These are phyloP conservation scores for Tetrapyrgos nigripes DNA, from an alignment of 1,284 basidiomycete genomes.

Conservation along the genomic window DNA sequence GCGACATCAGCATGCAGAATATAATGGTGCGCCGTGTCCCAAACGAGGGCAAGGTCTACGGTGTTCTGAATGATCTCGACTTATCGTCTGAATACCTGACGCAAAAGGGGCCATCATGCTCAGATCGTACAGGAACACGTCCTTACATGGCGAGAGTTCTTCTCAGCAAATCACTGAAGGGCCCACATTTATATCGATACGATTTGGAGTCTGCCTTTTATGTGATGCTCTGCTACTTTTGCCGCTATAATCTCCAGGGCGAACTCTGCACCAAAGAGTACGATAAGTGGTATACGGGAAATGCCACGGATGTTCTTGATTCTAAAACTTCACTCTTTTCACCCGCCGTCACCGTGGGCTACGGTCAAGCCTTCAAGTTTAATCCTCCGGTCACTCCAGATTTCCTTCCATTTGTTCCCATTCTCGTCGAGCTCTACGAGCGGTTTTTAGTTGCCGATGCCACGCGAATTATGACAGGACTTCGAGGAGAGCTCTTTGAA, in stretches of 20 bases:
- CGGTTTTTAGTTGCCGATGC: no score
- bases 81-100: not conserved
- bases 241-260: not conserved
- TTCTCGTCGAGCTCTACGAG: no score
- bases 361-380: no score
- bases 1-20: slow-evolving; percentile 2
- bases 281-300: not conserved
- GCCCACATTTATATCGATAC: slow-evolving; percentile 9
- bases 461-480: no score
- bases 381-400: not conserved
- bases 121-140: not conserved
- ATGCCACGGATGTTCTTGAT: no score
- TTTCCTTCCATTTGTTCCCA: not conserved
- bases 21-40: not conserved
- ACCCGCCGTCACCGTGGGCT: no score
- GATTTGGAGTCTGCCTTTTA: slow-evolving; percentile 14
- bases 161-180: not conserved
- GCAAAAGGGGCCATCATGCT: not conserved
- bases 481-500: not conserved
- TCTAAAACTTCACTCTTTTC: no score
- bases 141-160: slow-evolving; percentile 3
- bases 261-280: not conserved
- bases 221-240: slow-evolving; percentile 2
- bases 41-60: not conserved
- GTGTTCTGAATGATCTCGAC: slow-evolving; percentile 2